Base-by-base conservation (phyloP, 2,329 filamentous ascomycete species). In the Hortaea sp. region DNA sequence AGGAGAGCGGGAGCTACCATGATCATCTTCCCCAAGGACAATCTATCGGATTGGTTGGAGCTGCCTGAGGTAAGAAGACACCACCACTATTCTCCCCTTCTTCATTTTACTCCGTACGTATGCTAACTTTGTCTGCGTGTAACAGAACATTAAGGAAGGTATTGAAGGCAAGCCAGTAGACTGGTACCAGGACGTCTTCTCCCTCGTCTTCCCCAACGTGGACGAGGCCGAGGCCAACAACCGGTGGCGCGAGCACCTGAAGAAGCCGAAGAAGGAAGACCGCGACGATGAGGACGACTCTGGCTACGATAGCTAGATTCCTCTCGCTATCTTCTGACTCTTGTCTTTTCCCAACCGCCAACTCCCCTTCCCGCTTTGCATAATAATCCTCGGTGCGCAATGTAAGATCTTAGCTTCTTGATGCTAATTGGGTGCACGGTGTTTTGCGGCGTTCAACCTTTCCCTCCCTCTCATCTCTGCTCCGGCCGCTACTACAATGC, bases 11-110 rank as follows among this genome's bases (percentile, higher is more conserved):
- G 94, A 45, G 94, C 88, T 60, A 92, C 84, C 67, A 94, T 81
- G 67, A 82, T 98, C 57, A 83, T 98, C 53, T 98, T 98, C 76
- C 92, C 92, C 28, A 79, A 82, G 56, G 94, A 98, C 69, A 95
- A 95, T 68, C 81, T 85, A 75, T 92, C 87, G 47, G 92, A 98
- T 73, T 98, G 92, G 94, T 72, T 95, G 43, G 92, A 98, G 68
- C 75, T 98, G 57, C 92, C 94, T 45, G 84, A 95, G 76, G 92
- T 95, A 78, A 67, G 87, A 76, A 3, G 28, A 10, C 30, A 12
- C 29, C 42, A 9, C 28, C 29, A 5, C n/a, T 32, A 0, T 39
- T 37, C n/a, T n/a, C 38, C 28, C 29, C 37, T 39, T 9, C n/a
- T 20, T 35, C 28, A 41, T 29, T 41, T 43, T 13, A 42, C 39